Base-by-base conservation (phyloP, 75 land plant species). In the Selaginella tamariscina region DNA sequence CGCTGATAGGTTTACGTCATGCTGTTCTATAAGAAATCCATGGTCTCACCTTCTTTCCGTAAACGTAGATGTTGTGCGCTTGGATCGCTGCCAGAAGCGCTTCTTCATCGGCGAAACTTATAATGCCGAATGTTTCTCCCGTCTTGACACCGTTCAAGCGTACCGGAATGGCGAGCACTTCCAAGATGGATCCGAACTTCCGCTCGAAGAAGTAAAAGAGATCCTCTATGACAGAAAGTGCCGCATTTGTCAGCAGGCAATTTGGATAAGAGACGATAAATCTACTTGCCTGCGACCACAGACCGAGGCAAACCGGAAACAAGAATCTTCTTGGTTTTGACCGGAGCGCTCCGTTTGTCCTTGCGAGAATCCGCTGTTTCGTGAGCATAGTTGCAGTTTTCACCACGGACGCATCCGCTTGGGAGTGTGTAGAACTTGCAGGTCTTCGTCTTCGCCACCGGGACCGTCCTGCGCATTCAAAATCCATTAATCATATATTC, bases 111-210 rank as follows among this genome's bases (percentile, higher is more conserved):
- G 77, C 75, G 72, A 86, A 86, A 11, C 79, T 84, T 30, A 86
- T 81, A 69, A 86, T 82, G 13, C 89, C 89, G 55, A 82, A 84
- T n/a, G 86, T 80, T 18, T 73, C 71, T 18, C 82, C 82, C 22
- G 71, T 24, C 32, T 84, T 82, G 33, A 32, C 71, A 39, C 74
- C 77, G n/a, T n/a, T n/a, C n/a, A n/a, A n/a, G n/a, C n/a, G n/a
- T n/a, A n/a, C n/a, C n/a, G n/a, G n/a, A 32, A 80, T 78, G 18
- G 84, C 89, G 9, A 67, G 54, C 21, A 84, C 89, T 30, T 86
- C 82, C 64, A 74, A 31, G 1, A 86, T 84, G 27, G 87, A 72
- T 1, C 89, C 89, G 76, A 84, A 86, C 29, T 77, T 68, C 15
- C 31, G 67, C 71, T 78, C 81, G 69, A 82, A 84, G 73, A 70